Evolutionary conservation across 179 eudicot genomes (phyloP).

Genomic region (Pouteria campechiana): DNA sequence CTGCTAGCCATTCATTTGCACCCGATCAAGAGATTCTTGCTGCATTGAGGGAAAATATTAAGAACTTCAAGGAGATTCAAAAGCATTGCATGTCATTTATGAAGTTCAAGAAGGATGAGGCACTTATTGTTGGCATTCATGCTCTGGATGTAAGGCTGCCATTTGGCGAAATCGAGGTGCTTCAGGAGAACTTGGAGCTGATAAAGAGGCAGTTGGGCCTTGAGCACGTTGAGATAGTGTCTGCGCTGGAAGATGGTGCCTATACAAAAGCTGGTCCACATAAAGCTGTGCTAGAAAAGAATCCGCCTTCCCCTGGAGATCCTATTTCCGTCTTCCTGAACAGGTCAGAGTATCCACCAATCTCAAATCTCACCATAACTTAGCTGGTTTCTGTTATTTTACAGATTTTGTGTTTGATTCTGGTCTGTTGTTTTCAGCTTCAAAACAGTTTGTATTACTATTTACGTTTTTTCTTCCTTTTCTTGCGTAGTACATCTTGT

Average conservation of each 20-base stretch:
- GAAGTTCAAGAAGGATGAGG: slow-evolving; percentile 76
- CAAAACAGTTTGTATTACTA: no score
- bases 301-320: slow-evolving; percentile 71
- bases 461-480: no score
- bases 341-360: no score
- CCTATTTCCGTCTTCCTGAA: slow-evolving; percentile 61
- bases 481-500: no score
- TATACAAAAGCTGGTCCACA: slow-evolving; percentile 40
- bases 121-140: slow-evolving; percentile 53
- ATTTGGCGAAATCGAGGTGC: slow-evolving; percentile 70
- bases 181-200: slow-evolving; percentile 45
- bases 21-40: slow-evolving; percentile 55
- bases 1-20: slow-evolving; percentile 28
- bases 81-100: slow-evolving; percentile 85
- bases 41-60: slow-evolving; percentile 46
- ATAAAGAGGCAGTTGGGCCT: slow-evolving; percentile 66
- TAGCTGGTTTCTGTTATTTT: no score
- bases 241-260: slow-evolving; percentile 36
- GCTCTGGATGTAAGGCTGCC: slow-evolving; percentile 74
- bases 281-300: slow-evolving; percentile 32
- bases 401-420: no score
- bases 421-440: no score
- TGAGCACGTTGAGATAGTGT: slow-evolving; percentile 44
- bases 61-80: slow-evolving; percentile 59
- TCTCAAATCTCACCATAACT: no score